A percentile compares a stretch with the other conserved stretches of the same genome.
phyloP scores from a whole-genome alignment of 2,329 filamentous ascomycete genomes.

The Claviceps paspali region DNA sequence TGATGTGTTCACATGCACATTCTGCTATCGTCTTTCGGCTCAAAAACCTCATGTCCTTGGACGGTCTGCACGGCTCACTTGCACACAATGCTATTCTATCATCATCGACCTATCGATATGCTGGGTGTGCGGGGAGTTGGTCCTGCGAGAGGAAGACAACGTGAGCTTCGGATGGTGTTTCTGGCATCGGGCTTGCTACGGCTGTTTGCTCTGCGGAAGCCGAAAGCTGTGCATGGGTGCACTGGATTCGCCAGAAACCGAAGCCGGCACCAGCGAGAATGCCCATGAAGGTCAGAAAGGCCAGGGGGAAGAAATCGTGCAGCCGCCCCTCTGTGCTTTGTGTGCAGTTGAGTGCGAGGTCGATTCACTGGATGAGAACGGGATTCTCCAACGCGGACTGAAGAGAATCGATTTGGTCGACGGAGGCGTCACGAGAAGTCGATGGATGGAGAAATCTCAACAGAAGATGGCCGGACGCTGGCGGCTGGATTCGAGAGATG shows the following conservation, averaged over 20 bases:
- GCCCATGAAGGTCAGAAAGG: conserved; percentile 4
- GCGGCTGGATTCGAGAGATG: background rate
- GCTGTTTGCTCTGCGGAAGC: conserved; percentile 36
- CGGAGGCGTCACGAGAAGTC: conserved; percentile 28
- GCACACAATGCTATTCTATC: conserved; percentile 28
- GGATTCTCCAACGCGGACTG: conserved; percentile 26
- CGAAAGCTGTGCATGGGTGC: conserved; percentile 21
- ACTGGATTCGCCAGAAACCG: conserved; percentile 17
- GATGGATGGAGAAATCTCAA: conserved; percentile 22
- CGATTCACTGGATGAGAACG: conserved; percentile 16
- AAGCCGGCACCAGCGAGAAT: conserved; percentile 11
- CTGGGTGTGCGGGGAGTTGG: conserved; percentile 41
- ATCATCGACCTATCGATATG: conserved; percentile 39
- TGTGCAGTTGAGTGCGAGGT: conserved; percentile 28
- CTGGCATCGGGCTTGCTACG: conserved; percentile 42
- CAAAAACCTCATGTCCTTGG: conserved; percentile 27
- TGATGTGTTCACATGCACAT: conserved; percentile 35
- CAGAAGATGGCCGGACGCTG: background rate
- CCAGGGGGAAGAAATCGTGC: conserved; percentile 24
- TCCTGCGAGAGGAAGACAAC: conserved; percentile 36
- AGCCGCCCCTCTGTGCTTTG: conserved; percentile 33
- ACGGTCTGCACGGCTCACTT: conserved; percentile 31
- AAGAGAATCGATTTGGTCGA: conserved; percentile 27
- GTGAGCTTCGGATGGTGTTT: conserved; percentile 47
- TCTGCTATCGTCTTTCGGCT: conserved; percentile 32